Evolutionary conservation across 2,329 filamentous ascomycete genomes (phyloP).

Genomic region (Colletotrichum melonis): DNA sequence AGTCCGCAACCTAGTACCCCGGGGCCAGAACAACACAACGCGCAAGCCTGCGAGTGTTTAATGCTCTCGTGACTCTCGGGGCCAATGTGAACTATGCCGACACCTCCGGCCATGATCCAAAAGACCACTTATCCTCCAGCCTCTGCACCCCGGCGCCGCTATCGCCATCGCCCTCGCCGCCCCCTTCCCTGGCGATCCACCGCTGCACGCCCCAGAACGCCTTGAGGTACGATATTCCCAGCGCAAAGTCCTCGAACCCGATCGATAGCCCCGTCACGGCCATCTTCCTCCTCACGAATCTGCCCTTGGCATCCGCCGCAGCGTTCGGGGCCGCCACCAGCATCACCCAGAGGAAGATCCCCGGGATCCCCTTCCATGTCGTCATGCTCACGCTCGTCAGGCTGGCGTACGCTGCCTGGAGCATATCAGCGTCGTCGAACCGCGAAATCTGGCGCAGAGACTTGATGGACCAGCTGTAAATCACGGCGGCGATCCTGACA

Average conservation of each 20-base stretch:
- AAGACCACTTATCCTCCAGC: constrained; percentile 32
- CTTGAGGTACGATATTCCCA: constrained; percentile 41
- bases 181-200: constrained; percentile 40
- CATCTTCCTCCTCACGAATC: constrained; percentile 45
- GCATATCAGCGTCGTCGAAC: constrained; percentile 35
- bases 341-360: constrained; percentile 46
- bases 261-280: constrained; percentile 42
- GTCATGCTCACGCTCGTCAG: constrained; percentile 41
- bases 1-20: neutral
- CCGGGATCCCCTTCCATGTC: constrained; percentile 45
- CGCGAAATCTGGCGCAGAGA: constrained; percentile 40
- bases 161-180: too few relatives aligned
- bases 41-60: constrained; percentile 14
- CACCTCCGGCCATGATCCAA: constrained; percentile 3
- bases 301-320: constrained; percentile 39
- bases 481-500: constrained; percentile 39
- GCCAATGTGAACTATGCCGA: neutral
- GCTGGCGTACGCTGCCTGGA: constrained; percentile 39
- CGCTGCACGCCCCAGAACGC: constrained; percentile 43
- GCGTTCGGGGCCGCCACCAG: constrained; percentile 41
- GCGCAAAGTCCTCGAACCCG: constrained; percentile 42
- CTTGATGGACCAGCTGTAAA: constrained; percentile 43
- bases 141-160: constrained; percentile 18
- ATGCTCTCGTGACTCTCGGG: neutral
- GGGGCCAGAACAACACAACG: neutral